phyloP scores from a whole-genome alignment of 2,329 filamentous ascomycete species.

The Aspergillus oerlinghausenensis region DNA sequence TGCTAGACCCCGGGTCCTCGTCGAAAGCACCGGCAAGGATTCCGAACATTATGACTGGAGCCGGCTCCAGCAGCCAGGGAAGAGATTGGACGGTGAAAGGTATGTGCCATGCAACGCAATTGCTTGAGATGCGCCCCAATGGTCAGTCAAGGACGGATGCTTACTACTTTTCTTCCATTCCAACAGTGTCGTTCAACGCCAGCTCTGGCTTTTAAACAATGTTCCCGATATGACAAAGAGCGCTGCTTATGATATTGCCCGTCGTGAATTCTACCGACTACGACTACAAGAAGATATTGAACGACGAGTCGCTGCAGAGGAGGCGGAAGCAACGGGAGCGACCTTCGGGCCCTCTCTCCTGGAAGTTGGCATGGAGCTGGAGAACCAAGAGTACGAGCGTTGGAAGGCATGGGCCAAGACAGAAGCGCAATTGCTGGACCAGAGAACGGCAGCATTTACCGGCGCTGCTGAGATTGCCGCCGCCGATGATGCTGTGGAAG shows the following conservation, averaged over 20 bases:
- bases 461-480: slow-evolving; percentile 37
- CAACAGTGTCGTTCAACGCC: slow-evolving; percentile 81
- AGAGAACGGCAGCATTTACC: slow-evolving; percentile 42
- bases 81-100: slow-evolving; percentile 80
- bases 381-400: slow-evolving; percentile 71
- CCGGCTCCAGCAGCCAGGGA: slow-evolving; percentile 66
- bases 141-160: not conserved
- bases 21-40: slow-evolving; percentile 84
- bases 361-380: slow-evolving; percentile 75
- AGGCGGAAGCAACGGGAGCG: slow-evolving; percentile 78
- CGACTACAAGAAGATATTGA: slow-evolving; percentile 80
- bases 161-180: slow-evolving; percentile 9
- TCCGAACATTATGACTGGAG: slow-evolving; percentile 74
- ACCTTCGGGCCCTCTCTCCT: slow-evolving; percentile 76
- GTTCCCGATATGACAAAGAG: slow-evolving; percentile 54
- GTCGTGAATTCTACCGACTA: slow-evolving; percentile 83
- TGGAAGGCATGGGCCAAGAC: slow-evolving; percentile 78
- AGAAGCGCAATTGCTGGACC: slow-evolving; percentile 47
- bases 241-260: slow-evolving; percentile 77
- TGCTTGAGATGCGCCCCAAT: not conserved
- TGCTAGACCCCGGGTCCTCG: slow-evolving; percentile 75
- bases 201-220: slow-evolving; percentile 76
- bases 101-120: slow-evolving; percentile 37
- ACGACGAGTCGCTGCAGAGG: slow-evolving; percentile 76
- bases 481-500: slow-evolving; percentile 28